These are phyloP conservation scores for Gossypium australe DNA, from an alignment of 345 rosid genomes.

Conservation along the genomic window DNA sequence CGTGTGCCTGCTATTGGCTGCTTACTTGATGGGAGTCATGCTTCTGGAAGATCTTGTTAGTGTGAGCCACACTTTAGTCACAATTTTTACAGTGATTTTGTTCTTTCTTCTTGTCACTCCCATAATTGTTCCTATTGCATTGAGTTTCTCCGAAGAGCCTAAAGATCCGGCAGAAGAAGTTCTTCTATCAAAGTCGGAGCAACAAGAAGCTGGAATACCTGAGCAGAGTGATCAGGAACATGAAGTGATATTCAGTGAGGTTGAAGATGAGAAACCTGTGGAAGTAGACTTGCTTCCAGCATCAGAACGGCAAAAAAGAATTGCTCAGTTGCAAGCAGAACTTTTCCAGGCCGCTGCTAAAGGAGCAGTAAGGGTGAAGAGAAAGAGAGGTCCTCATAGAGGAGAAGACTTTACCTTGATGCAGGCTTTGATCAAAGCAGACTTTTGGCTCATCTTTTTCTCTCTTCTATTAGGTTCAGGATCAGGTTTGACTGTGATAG, in stretches of 20 bases:
- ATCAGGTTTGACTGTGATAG: constrained; percentile 93
- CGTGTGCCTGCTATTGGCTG: constrained; percentile 76
- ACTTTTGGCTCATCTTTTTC: constrained; percentile 89
- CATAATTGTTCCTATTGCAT: constrained; percentile 52
- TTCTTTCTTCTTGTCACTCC: constrained; percentile 65
- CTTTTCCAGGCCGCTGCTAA: constrained; percentile 88
- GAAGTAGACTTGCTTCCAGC: constrained; percentile 88
- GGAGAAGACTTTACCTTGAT: constrained; percentile 90
- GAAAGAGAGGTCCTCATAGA: constrained; percentile 73
- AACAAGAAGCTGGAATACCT: constrained; percentile 45
- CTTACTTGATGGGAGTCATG: constrained; percentile 87
- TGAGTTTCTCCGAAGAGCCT: constrained; percentile 45
- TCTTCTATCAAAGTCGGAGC: constrained; percentile 43
- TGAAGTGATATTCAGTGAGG: constrained; percentile 78
- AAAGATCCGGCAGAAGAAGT: constrained; percentile 44
- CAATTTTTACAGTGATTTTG: constrained; percentile 50
- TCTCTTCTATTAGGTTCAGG: constrained; percentile 89
- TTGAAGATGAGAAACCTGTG: constrained; percentile 90
- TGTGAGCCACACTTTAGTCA: constrained; percentile 43
- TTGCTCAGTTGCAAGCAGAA: constrained; percentile 74
- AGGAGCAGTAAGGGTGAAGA: constrained; percentile 83
- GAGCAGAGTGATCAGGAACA: constrained; percentile 35
- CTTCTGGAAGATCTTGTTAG: constrained; percentile 71
- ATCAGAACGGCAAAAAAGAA: constrained; percentile 69
- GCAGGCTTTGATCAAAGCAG: constrained; percentile 89